Evolutionary conservation across 176 grass and related monocot species (phyloP), one percentile per base, ranked within the genome.

Genomic region (Musa itinerans): DNA sequence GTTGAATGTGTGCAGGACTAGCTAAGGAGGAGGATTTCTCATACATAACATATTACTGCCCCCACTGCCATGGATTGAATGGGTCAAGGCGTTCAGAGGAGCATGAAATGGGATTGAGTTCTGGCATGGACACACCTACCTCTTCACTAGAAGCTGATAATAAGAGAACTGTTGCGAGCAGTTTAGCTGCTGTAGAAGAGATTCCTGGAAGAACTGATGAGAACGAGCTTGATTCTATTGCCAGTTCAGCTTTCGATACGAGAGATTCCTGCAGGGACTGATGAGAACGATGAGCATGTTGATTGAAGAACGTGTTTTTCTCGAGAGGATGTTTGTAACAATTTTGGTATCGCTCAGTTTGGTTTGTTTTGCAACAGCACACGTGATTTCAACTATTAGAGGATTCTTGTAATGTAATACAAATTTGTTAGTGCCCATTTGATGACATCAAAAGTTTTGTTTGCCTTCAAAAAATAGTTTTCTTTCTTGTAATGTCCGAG

Each of bases 41-140:
- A 8, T 99, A 85, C 62, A 79, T 99, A 14, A 91, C 90, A 59
- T 99, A 99, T 26, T 99, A 99, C 76, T 92, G 88, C 20, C 96
- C 96, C 49, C 86, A 95, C 71, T 99, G 96, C 51, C 88, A 78
- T 78, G 83, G 84, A 54, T 88, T 99, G 63, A 99, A 94, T 58
- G 83, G 84, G 23, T 83, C 83, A 11, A 76, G 5, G 27, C 88
- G 87, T 71, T 68, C 80, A 0, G 86, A 89, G 55, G 87, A 78
- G 43, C 83, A 79, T 62, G 93, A 88, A 77, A 27, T 84, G 65
- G 68, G 74, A 66, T 34, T 71, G 23, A 54, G 65, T 79, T 84
- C 83, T 76, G 84, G 68, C 19, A 89, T 83, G 80, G 86, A 83
- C 19, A 81, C 82, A 77, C 88, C 84, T 55, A 78, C 34, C 50